These are phyloP conservation scores for Aspergillus fumigatiaffinis DNA, from an alignment of 2,329 filamentous ascomycete genomes.

Conservation along the genomic window DNA sequence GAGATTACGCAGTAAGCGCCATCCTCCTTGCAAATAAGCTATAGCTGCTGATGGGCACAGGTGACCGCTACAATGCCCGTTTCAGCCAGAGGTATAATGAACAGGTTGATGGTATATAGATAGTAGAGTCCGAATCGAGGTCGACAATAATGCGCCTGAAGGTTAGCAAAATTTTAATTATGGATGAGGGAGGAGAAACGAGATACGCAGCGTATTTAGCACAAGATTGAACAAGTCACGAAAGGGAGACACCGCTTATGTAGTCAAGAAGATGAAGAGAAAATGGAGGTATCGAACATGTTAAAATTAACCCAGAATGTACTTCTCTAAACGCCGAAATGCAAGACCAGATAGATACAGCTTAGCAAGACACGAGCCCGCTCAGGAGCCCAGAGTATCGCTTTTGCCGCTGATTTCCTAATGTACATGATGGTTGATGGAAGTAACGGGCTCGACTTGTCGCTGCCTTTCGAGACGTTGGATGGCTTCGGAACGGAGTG, in stretches of 20 bases:
- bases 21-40: background rate
- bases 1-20: constrained; percentile 25
- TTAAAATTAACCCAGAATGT: constrained; percentile 22
- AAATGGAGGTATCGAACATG: constrained; percentile 12
- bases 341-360: constrained; percentile 19
- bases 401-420: constrained; percentile 13
- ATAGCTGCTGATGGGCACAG: constrained; percentile 17
- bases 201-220: background rate
- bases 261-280: background rate
- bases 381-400: background rate
- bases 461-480: background rate
- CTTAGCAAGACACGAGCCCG: constrained; percentile 5
- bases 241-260: background rate
- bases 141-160: background rate
- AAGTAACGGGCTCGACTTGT: background rate
- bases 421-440: constrained; percentile 17
- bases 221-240: background rate
- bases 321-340: constrained; percentile 24
- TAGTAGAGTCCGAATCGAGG: background rate
- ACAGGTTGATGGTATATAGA: background rate
- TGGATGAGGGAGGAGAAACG: background rate
- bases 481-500: background rate
- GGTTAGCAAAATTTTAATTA: background rate
- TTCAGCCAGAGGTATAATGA: constrained; percentile 20
- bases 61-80: constrained; percentile 29